phyloP scores from a whole-genome alignment of 2,329 filamentous ascomycete species.

The Pseudomassariella vexata region DNA sequence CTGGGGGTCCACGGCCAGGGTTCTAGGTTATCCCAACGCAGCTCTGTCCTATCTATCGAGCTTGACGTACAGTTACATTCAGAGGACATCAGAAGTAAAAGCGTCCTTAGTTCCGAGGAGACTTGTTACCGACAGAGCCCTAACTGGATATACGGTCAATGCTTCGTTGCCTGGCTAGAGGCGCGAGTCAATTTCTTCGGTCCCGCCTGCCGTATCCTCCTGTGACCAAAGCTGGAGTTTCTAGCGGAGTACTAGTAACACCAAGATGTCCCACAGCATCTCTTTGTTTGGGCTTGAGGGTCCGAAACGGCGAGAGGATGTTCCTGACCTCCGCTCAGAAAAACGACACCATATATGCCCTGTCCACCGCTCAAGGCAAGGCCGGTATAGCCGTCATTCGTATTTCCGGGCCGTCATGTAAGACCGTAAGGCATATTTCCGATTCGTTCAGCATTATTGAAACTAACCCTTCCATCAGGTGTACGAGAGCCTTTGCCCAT shows the following conservation, averaged over 20 bases:
- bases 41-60: no score
- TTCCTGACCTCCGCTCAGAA: constrained; percentile 1
- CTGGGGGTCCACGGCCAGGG: no score
- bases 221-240: constrained; percentile 16
- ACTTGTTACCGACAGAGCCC: no score
- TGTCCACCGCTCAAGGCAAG: constrained; percentile 79
- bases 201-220: not conserved
- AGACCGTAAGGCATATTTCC: constrained; percentile 20
- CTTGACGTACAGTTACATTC: no score
- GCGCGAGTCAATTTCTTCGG: constrained; percentile 1
- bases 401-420: constrained; percentile 73
- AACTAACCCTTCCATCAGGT: constrained; percentile 23
- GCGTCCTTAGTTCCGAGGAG: no score
- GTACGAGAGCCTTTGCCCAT: constrained; percentile 45
- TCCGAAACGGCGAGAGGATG: not conserved
- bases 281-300: not conserved
- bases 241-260: constrained; percentile 37
- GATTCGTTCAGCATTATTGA: constrained; percentile 8
- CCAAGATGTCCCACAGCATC: no score
- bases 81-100: no score
- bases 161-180: constrained; percentile 5
- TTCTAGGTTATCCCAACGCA: no score
- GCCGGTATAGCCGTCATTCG: constrained; percentile 89
- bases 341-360: constrained; percentile 76
- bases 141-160: constrained; percentile 8